phyloP scores from a whole-genome alignment of 2,329 filamentous ascomycete species.

The Neonectria faginata region DNA sequence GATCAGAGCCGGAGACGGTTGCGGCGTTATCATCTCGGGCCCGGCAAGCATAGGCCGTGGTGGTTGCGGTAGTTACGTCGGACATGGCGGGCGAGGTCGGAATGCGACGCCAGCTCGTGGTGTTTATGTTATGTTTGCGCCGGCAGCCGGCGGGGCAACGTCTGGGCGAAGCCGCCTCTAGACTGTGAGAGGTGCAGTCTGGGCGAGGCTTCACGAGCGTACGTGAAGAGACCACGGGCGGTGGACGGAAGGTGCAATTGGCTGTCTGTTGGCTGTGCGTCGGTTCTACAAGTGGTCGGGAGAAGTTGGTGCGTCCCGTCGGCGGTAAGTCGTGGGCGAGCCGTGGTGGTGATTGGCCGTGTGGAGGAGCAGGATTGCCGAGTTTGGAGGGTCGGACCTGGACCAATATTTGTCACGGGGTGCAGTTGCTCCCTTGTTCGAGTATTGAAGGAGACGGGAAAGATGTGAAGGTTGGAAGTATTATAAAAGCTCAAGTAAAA shows the following conservation, averaged over 20 bases:
- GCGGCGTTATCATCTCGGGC: slow-evolving; percentile 51
- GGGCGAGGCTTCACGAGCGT: slow-evolving; percentile 29
- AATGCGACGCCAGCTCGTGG: slow-evolving; percentile 21
- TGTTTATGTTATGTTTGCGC: slow-evolving; percentile 31
- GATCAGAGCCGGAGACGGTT: slow-evolving; percentile 56
- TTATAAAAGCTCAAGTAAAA: not conserved
- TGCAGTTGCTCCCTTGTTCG: not conserved
- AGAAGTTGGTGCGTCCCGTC: slow-evolving; percentile 29
- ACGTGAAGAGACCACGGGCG: slow-evolving; percentile 38
- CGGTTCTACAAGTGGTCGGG: slow-evolving; percentile 20
- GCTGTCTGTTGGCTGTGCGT: slow-evolving; percentile 26
- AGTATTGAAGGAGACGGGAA: not conserved
- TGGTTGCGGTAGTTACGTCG: slow-evolving; percentile 54
- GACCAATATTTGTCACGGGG: slow-evolving; percentile 10
- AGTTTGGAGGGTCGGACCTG: slow-evolving; percentile 28
- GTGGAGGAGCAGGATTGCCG: slow-evolving; percentile 40
- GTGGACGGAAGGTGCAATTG: slow-evolving; percentile 42
- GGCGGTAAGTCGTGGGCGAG: slow-evolving; percentile 35
- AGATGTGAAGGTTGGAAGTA: not conserved
- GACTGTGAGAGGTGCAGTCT: slow-evolving; percentile 25
- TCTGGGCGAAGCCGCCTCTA: slow-evolving; percentile 33
- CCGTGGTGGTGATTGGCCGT: slow-evolving; percentile 37
- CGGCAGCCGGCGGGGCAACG: slow-evolving; percentile 28
- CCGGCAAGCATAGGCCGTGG: slow-evolving; percentile 52
- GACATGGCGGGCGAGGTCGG: slow-evolving; percentile 48